phyloP scores from a whole-genome alignment of 2,329 filamentous ascomycete genomes.

The Alternaria consortialis region DNA sequence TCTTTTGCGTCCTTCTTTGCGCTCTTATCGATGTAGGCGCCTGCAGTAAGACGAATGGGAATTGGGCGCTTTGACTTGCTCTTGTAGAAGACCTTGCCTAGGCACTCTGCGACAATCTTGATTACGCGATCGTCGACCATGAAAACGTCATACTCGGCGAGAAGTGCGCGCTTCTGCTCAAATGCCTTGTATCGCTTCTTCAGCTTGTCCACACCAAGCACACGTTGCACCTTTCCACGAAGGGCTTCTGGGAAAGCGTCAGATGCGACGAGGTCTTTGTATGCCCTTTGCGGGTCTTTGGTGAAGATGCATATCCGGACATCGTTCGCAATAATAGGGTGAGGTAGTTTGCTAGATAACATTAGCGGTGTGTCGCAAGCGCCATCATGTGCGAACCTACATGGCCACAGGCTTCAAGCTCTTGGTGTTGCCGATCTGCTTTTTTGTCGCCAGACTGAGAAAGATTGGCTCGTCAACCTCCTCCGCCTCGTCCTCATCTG shows the following conservation, averaged over 20 bases:
- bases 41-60: slow-evolving; percentile 74
- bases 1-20: slow-evolving; percentile 49
- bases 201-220: slow-evolving; percentile 85
- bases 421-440: slow-evolving; percentile 75
- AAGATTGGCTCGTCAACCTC: slow-evolving; percentile 65
- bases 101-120: slow-evolving; percentile 73
- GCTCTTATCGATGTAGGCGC: slow-evolving; percentile 68
- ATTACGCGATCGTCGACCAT: slow-evolving; percentile 88
- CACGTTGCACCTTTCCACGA: slow-evolving; percentile 59
- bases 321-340: slow-evolving; percentile 73
- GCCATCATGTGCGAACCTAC: slow-evolving; percentile 28
- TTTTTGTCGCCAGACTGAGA: slow-evolving; percentile 70
- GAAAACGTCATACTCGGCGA: slow-evolving; percentile 89
- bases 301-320: slow-evolving; percentile 86
- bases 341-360: slow-evolving; percentile 66
- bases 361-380: slow-evolving; percentile 21
- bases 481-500: slow-evolving; percentile 55
- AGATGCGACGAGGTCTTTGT: slow-evolving; percentile 86
- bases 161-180: slow-evolving; percentile 80
- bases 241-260: slow-evolving; percentile 65
- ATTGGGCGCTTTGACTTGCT: slow-evolving; percentile 83
- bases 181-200: slow-evolving; percentile 90
- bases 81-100: slow-evolving; percentile 96
- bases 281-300: slow-evolving; percentile 81
- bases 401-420: slow-evolving; percentile 87